Evolutionary conservation across 345 rosid genomes (phyloP).

Genomic region (Salix udensis): DNA sequence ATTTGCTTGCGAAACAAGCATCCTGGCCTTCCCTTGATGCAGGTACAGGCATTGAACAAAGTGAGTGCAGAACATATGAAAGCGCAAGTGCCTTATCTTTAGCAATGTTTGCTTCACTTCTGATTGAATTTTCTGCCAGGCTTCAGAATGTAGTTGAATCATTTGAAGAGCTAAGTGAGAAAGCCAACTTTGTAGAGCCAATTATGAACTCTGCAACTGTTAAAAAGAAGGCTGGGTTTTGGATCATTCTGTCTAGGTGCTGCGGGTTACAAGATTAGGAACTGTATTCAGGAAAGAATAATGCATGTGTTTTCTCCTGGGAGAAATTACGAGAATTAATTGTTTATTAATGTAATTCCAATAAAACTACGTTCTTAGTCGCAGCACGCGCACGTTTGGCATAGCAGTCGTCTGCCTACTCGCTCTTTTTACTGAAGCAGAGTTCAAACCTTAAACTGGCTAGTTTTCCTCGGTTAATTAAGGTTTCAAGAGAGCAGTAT

Average conservation of each 20-base stretch:
- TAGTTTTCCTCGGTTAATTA: no score
- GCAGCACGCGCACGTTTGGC: no score
- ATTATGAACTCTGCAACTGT: not conserved
- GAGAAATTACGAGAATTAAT: not conserved
- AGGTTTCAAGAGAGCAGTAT: no score
- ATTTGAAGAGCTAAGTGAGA: slow-evolving; percentile 19
- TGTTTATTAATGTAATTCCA: no score
- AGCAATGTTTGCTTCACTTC: slow-evolving; percentile 18
- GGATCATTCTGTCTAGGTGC: slow-evolving; percentile 5
- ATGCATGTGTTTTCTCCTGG: not conserved
- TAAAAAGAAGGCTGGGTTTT: not conserved
- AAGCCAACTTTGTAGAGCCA: slow-evolving; percentile 17
- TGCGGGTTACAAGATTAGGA: not conserved
- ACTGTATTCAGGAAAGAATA: not conserved
- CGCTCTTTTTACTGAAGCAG: no score
- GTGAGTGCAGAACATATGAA: slow-evolving; percentile 5
- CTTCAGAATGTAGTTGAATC: slow-evolving; percentile 25
- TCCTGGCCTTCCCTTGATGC: slow-evolving; percentile 8
- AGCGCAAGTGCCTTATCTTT: slow-evolving; percentile 24
- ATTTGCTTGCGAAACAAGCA: slow-evolving; percentile 1
- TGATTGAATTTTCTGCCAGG: slow-evolving; percentile 25
- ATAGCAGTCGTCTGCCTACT: no score
- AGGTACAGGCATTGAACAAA: not conserved
- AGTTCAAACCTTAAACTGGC: no score
- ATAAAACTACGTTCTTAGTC: no score